phyloP scores from a whole-genome alignment of 441 rosid genomes.

The Daphne laureola region DNA sequence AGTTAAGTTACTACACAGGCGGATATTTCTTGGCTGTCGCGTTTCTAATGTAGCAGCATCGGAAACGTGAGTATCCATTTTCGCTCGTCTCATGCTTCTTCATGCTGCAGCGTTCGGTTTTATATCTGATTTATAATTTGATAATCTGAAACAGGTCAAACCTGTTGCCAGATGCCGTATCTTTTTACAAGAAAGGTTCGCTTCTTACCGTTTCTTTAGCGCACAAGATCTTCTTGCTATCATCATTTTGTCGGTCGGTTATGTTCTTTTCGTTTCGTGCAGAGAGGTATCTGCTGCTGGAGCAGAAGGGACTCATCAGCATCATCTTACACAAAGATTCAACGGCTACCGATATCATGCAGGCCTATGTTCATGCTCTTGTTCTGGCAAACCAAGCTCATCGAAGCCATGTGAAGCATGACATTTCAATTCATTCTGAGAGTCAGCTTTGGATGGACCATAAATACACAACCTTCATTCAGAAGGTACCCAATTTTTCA shows the following conservation, averaged over 20 bases:
- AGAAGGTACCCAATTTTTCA: constrained; percentile 39
- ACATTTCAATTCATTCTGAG: constrained; percentile 24
- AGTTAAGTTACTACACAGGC: constrained; percentile 30
- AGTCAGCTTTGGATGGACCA: constrained; percentile 80
- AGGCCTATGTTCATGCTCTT: constrained; percentile 71
- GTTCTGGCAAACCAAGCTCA: constrained; percentile 37
- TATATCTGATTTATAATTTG: neutral
- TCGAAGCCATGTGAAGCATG: constrained; percentile 2
- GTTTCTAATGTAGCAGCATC: constrained; percentile 56
- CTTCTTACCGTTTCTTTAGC: constrained; percentile 7
- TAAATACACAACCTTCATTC: constrained; percentile 46
- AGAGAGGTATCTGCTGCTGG: constrained; percentile 64
- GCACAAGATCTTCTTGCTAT: constrained; percentile 1
- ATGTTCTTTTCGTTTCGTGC: constrained; percentile 12
- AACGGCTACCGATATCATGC: constrained; percentile 52
- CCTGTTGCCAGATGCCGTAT: constrained; percentile 42
- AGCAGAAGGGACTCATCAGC: constrained; percentile 38
- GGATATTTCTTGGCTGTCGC: constrained; percentile 52
- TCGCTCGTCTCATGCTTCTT: constrained; percentile 6
- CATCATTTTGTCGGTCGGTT: constrained; percentile 1
- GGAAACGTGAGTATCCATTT: constrained; percentile 50
- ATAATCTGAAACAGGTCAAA: constrained; percentile 48
- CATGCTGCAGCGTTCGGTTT: neutral
- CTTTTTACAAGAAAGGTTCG: constrained; percentile 47
- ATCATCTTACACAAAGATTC: constrained; percentile 61